Percentiles rank a stretch among this genome's conserved stretches.
phyloP scores from a whole-genome alignment of 257 asterid species.

The Scutellaria galericulata region DNA sequence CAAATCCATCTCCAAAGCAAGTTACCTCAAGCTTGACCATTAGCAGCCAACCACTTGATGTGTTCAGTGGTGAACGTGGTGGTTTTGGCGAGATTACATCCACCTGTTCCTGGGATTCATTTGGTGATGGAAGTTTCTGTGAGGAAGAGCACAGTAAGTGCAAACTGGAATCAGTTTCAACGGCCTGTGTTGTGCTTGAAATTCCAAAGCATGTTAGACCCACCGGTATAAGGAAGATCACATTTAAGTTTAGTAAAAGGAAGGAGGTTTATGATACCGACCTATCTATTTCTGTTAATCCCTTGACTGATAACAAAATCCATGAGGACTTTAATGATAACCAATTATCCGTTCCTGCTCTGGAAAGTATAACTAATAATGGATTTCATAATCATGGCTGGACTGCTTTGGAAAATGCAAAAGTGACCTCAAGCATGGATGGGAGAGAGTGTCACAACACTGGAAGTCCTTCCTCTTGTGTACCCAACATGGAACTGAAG shows the following conservation, averaged over 20 bases:
- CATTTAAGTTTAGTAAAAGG: constrained; percentile 87
- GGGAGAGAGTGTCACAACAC: constrained; percentile 45
- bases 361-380: constrained; percentile 40
- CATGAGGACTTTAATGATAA: constrained; percentile 47
- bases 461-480: constrained; percentile 46
- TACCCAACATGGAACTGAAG: constrained; percentile 60
- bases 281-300: constrained; percentile 45
- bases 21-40: constrained; percentile 58
- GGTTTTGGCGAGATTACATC: constrained; percentile 84
- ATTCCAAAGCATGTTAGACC: constrained; percentile 91
- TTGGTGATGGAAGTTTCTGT: constrained; percentile 56
- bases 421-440: constrained; percentile 42
- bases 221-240: constrained; percentile 92
- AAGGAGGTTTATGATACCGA: constrained; percentile 54
- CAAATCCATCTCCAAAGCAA: constrained; percentile 72
- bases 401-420: constrained; percentile 45
- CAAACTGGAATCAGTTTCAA: constrained; percentile 53
- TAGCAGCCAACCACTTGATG: constrained; percentile 58
- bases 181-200: constrained; percentile 81
- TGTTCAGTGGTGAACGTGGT: constrained; percentile 50
- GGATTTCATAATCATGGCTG: constrained; percentile 45
- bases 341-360: constrained; percentile 43
- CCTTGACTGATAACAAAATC: constrained; percentile 45
- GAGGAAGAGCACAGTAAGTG: constrained; percentile 58
- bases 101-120: constrained; percentile 53